A percentile compares a stretch with the other conserved stretches of the same genome.
Evolutionary conservation across 352 stramenopile species (phyloP).

Genomic region (Phytopythium oedochilum): DNA sequence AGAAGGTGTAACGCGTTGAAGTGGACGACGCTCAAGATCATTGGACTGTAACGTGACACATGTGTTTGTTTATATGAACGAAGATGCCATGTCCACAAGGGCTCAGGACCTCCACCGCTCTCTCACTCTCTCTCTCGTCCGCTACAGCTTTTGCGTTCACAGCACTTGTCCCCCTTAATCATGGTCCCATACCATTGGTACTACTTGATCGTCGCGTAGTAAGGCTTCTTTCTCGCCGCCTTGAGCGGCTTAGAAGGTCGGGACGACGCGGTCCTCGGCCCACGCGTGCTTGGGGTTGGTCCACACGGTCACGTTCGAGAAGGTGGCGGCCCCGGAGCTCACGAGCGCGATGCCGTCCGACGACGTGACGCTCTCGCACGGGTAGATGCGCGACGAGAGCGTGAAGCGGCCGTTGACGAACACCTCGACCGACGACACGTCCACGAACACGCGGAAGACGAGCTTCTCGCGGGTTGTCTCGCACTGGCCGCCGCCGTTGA

Average conservation of each 20-base stretch:
- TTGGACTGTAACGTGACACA: too few species aligned
- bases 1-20: too few species aligned
- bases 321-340: slow-evolving; percentile 35
- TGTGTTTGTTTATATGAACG: too few species aligned
- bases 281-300: slow-evolving; percentile 59
- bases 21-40: too few species aligned
- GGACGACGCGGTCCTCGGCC: slow-evolving; percentile 32
- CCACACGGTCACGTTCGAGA: slow-evolving; percentile 64
- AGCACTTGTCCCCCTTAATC: too few species aligned
- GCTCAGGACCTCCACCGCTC: too few species aligned
- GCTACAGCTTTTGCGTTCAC: too few species aligned
- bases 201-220: too few species aligned
- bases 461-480: slow-evolving; percentile 37
- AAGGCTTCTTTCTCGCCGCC: too few species aligned
- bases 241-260: not conserved
- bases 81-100: too few species aligned
- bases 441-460: slow-evolving; percentile 57
- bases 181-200: too few species aligned
- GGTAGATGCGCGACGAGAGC: slow-evolving; percentile 62
- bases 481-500: slow-evolving; percentile 27
- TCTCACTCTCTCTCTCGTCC: too few species aligned
- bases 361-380: slow-evolving; percentile 36
- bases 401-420: slow-evolving; percentile 69
- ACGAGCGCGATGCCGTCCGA: slow-evolving; percentile 56
- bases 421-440: slow-evolving; percentile 67